Conservation (phyloP, 2,329 filamentous ascomycete genomes). For the Aureobasidium sp. region DNA sequence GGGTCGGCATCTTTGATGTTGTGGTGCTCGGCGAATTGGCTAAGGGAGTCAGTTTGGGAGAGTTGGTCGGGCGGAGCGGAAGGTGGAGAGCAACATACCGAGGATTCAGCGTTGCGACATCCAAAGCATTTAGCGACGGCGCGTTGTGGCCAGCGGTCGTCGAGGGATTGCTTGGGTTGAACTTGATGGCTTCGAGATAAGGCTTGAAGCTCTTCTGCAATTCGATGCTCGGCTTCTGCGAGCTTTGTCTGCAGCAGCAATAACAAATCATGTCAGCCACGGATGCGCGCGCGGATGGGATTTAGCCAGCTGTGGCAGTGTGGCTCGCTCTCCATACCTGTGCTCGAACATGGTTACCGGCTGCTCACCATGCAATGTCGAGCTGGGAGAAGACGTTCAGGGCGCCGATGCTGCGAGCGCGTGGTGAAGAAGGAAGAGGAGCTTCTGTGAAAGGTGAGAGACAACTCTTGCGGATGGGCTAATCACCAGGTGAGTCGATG, state of each 20-base stretch:
- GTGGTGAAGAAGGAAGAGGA: slow-evolving; percentile 2
- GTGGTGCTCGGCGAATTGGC: slow-evolving; percentile 40
- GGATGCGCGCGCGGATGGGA: neutral
- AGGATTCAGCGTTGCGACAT: slow-evolving; percentile 35
- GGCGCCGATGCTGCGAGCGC: neutral
- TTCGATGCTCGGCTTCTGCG: slow-evolving; percentile 80
- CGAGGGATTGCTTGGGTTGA: slow-evolving; percentile 1
- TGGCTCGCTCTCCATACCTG: slow-evolving; percentile 14
- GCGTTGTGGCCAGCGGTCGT: slow-evolving; percentile 33
- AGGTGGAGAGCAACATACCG: slow-evolving; percentile 32
- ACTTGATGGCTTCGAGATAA: slow-evolving; percentile 64
- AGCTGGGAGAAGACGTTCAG: neutral
- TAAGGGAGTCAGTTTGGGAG: slow-evolving; percentile 21
- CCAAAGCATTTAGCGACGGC: slow-evolving; percentile 39
- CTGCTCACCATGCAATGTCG: slow-evolving; percentile 9
- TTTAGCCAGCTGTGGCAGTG: slow-evolving; percentile 12
- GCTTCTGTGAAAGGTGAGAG: slow-evolving; percentile 1
- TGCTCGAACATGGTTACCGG: slow-evolving; percentile 11
- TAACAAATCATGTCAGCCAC: slow-evolving; percentile 16
- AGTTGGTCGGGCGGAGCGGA: neutral
- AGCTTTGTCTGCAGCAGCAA: slow-evolving; percentile 53
- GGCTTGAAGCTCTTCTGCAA: slow-evolving; percentile 78
- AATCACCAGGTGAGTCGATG: slow-evolving; percentile 13
- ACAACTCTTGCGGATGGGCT: slow-evolving; percentile 4
- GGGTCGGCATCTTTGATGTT: slow-evolving; percentile 70